Evolutionary conservation across 108 stramenopile species (phyloP), one percentile per base, ranked within the genome.

Genomic region (Cyclostephanos invisitatus): DNA sequence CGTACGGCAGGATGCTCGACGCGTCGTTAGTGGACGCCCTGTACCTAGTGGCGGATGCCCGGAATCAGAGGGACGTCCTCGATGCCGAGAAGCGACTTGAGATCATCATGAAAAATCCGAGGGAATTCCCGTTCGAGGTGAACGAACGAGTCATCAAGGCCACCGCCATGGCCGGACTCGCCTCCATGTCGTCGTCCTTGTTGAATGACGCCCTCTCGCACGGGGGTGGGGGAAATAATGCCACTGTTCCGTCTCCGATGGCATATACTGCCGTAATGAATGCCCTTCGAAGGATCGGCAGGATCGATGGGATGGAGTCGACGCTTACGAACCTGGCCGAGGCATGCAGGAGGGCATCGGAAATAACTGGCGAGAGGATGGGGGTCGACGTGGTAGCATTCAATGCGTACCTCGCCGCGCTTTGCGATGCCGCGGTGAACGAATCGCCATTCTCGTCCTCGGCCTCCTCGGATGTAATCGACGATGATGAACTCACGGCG

Each of bases 351-450:
- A 68, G 62, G 25, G 72, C 59, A 32, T 28, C 62, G 27, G 20
- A 70, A 17, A 58, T 18, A 28, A 27, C 4, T 1, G 60, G 28
- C 2, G 25, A 44, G 11, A 38, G 47, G 56, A 17, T 15, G 0
- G 62, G 67, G 5, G 29, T 86, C 24, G 74, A 76, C 59, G 48
- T 84, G 35, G 70, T 85, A n/a, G 85, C 87, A 10, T 87, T 87
- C 58, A 93, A 93, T 62, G 71, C 86, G 1, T 93, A 87, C 53
- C n/a, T 93, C 58, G 85, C 86, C 12, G 59, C 87, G 2, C 58
- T 93, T 12, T 89, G 88, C 65, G 87, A 89, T 67, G 62, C 75
- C 38, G 82, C 74, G 22, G 80, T 77, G 0, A 60, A 65, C 29
- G 67, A 48, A 14, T 25, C 62, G 32, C 78, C 72, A 11, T 80